Conservation (phyloP, 768 basidiomycete genomes). For the Cubamyces lactineus region DNA sequence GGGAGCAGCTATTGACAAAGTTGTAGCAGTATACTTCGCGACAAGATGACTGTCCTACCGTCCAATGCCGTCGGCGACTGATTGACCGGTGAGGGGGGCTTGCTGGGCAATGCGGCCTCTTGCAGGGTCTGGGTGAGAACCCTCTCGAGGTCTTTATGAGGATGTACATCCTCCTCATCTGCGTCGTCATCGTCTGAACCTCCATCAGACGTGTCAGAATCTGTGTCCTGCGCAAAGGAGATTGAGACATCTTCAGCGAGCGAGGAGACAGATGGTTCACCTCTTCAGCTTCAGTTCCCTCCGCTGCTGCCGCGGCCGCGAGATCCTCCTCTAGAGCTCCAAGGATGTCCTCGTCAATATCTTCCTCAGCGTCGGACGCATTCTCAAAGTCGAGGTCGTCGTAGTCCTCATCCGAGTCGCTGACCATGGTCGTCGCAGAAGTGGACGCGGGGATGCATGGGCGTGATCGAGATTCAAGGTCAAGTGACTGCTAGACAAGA, state of each 20-base stretch:
- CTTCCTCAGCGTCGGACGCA: conserved; percentile 51
- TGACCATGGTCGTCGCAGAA: conserved; percentile 45
- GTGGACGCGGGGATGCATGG: conserved; percentile 15
- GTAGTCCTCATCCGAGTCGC: conserved; percentile 68
- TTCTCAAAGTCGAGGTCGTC: conserved; percentile 65
- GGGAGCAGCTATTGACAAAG: conserved; percentile 29
- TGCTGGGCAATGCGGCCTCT: conserved; percentile 39
- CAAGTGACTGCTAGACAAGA: conserved; percentile 17
- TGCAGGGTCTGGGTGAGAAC: conserved; percentile 35
- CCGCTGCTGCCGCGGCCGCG: conserved; percentile 41
- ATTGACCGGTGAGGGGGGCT: conserved; percentile 14
- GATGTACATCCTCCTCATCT: conserved; percentile 47
- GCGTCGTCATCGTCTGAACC: conserved; percentile 44
- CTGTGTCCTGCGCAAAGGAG: conserved; percentile 49
- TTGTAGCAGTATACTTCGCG: not conserved
- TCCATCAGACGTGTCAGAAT: conserved; percentile 62
- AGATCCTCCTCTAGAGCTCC: conserved; percentile 57
- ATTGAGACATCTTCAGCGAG: conserved; percentile 12
- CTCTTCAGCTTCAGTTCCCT: conserved; percentile 72
- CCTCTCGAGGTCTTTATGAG: conserved; percentile 54
- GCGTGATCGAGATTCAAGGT: conserved; percentile 21
- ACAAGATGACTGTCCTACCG: conserved; percentile 10
- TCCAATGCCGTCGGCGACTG: conserved; percentile 14
- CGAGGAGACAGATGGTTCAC: conserved; percentile 43
- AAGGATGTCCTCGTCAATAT: conserved; percentile 63